A percentile compares a stretch with the other conserved stretches of the same genome.
phyloP scores from a whole-genome alignment of 345 rosid genomes.

The Ceriops tagal region DNA sequence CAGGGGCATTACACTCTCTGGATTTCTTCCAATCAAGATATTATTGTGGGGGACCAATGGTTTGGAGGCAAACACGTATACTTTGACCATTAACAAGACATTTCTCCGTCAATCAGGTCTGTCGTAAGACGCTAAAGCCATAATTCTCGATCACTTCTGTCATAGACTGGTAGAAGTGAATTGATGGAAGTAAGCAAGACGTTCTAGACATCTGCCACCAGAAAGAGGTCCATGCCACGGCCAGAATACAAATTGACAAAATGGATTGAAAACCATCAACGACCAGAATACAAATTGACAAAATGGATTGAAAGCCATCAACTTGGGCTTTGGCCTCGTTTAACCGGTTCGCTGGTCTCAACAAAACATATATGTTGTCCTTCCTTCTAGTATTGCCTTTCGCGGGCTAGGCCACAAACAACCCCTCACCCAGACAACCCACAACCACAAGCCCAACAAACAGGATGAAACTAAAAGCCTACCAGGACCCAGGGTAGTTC shows the following conservation, averaged over 20 bases:
- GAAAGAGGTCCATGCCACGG: neutral
- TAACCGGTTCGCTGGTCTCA: neutral
- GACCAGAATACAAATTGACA: too few relatives aligned
- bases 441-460: neutral
- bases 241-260: too few relatives aligned
- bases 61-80: too few relatives aligned
- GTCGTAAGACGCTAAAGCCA: too few relatives aligned
- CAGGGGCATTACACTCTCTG: too few relatives aligned
- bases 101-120: too few relatives aligned
- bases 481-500: neutral
- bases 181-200: too few relatives aligned
- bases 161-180: neutral
- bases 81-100: too few relatives aligned
- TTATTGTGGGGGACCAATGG: too few relatives aligned
- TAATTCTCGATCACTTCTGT: too few relatives aligned
- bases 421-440: neutral
- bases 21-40: too few relatives aligned
- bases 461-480: constrained; percentile 17
- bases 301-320: too few relatives aligned
- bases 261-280: neutral
- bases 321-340: neutral
- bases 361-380: neutral
- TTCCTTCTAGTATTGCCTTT: neutral
- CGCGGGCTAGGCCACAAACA: neutral
- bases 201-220: neutral